A percentile compares a stretch with the other conserved stretches of the same genome.
Evolutionary conservation across 805 yeast genomes (phyloP).

Genomic region (Candida germanica): DNA sequence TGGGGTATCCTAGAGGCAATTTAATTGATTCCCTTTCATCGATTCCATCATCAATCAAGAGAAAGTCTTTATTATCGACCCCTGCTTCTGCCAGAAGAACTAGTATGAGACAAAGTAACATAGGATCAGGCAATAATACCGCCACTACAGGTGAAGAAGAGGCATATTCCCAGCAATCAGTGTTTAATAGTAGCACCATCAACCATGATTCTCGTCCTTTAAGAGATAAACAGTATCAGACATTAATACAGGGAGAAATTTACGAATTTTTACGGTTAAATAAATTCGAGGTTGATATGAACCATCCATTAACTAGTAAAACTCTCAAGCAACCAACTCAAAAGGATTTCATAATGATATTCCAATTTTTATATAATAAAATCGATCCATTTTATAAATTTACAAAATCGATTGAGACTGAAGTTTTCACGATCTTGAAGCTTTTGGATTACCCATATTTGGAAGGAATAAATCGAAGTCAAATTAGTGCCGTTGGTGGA

Average conservation of each 20-base stretch:
- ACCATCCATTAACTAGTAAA: slow-evolving; percentile 62
- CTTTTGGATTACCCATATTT: slow-evolving; percentile 74
- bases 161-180: slow-evolving; percentile 6
- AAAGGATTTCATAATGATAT: slow-evolving; percentile 73
- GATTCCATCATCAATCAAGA: slow-evolving; percentile 5
- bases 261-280: slow-evolving; percentile 59
- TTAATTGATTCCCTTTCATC: neutral
- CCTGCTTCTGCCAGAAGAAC: slow-evolving; percentile 7
- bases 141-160: neutral
- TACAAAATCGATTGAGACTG: slow-evolving; percentile 66
- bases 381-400: slow-evolving; percentile 79
- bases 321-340: slow-evolving; percentile 79
- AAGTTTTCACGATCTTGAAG: slow-evolving; percentile 65
- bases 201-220: slow-evolving; percentile 49
- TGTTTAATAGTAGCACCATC: slow-evolving; percentile 2
- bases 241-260: slow-evolving; percentile 61
- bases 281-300: slow-evolving; percentile 72
- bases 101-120: slow-evolving; percentile 6
- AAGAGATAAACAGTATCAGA: slow-evolving; percentile 68
- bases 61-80: slow-evolving; percentile 13
- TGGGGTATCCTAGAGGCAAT: neutral
- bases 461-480: slow-evolving; percentile 77
- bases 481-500: slow-evolving; percentile 89
- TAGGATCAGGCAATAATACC: neutral
- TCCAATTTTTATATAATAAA: slow-evolving; percentile 73